Evolutionary conservation across 176 grass and related monocot genomes (phyloP), one percentile per base, ranked within the genome.

Genomic region (Guadua angustifolia): DNA sequence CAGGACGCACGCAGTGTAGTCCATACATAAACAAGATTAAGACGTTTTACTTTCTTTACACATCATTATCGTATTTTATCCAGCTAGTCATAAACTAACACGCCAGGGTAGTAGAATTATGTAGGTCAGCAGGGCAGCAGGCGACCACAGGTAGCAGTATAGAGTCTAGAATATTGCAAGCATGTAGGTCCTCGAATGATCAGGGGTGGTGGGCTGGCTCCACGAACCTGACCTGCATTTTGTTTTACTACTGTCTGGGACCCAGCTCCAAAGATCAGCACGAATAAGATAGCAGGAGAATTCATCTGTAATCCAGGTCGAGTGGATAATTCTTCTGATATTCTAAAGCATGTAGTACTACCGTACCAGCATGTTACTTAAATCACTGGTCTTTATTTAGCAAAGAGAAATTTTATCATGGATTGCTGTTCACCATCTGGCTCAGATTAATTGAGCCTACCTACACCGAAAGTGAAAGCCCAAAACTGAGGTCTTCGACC

Each of bases 101-200:
- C 52, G 9, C 59, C 55, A 25, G 15, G 43, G 67, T 17, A 71
- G 50, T 46, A 68, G 58, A 26, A 82, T 10, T 39, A 47, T 18
- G 1, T 61, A 88, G 63, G 42, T 83, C 73, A 82, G 73, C 17
- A 88, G 63, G 29, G 77, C 73, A 82, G 73, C 51, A 73, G 67
- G 73, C 8, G 82, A 74, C 21, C 49, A 26, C 56, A 25, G 45
- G 59, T 17, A 29, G 11, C 2, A 9, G 33, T 16, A 1, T 84
- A 69, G n/a, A 85, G 80, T 80, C 6, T 84, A 69, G n/a, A 80
- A 85, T 80, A 89, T 68, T 74, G 46, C 59, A 46, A 61, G 55
- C 53, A 38, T 85, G 75, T 80, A 86, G 76, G 66, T 0, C 44
- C 70, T 44, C 44, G 21, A 79, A 84, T 79, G 68, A 73, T 79